Base-by-base conservation (phyloP, 1,139 yeast genomes). In the Dujonia santamariae region DNA sequence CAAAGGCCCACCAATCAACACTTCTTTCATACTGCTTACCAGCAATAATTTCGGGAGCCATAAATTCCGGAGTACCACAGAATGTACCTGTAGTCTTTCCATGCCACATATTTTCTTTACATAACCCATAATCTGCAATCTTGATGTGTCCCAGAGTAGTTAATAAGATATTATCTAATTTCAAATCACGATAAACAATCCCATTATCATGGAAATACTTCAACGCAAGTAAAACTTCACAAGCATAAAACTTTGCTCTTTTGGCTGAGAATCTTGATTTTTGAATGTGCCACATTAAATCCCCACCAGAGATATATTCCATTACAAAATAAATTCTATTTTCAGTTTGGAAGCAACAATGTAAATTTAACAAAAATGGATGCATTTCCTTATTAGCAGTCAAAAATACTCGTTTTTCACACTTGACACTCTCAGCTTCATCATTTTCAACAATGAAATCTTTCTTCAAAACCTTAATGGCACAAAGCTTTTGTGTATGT, bases 1-100 rank as follows among this genome's bases (percentile, higher is more conserved):
- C 99, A 68, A 90, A 87, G 0, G 98, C 97, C 98, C 98, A 92
- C 98, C 98, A 94, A 61, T 92, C 99, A 36, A 92, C 98, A 31
- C 94, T 85, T 49, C 95, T 78, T 34, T 88, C 94, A 53, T 92
- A 92, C 41, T 82, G 84, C 58, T 88, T 95, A 37, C 94, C 97
- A 38, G 86, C 80, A 51, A 94, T 72, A 48, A 92, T 90, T 61
- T 92, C 99, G 0, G 99, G 99, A 1, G 98, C 99, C 96, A 92
- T 92, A 50, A 92, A 87, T 57, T 92, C 98, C 0, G 99, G 98
- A 1, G 99, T 92, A 50, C 99, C 99, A 67, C 98, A 94, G 63
- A 92, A 92, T 0, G 99, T 92, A 8, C 92, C 85, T 0, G 98
- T 94, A 19, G 92, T 86, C 46, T 75, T 78, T n/a, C 87, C 87